These are phyloP conservation scores for Arabidopsis thaliana DNA, from an alignment of 345 rosid genomes.

Conservation along the genomic window DNA sequence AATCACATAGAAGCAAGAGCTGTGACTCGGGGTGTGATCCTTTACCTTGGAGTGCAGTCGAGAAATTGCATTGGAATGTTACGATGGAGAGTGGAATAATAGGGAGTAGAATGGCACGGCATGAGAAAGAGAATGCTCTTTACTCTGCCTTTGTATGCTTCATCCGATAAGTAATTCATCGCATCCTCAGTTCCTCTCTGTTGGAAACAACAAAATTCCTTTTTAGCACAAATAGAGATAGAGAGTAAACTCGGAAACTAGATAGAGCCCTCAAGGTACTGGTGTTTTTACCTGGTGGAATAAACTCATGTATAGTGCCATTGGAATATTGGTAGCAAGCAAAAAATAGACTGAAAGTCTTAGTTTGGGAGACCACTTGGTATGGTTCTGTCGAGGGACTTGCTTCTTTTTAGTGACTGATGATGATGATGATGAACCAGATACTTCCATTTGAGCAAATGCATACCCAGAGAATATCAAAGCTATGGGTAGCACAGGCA, in stretches of 20 bases:
- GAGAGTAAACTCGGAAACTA: conserved; percentile 4
- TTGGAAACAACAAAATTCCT: conserved; percentile 30
- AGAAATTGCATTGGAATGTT: conserved; percentile 77
- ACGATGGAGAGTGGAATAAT: conserved; percentile 73
- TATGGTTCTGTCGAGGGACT: conserved; percentile 44
- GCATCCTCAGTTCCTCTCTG: conserved; percentile 98
- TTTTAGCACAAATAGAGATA: conserved; percentile 12
- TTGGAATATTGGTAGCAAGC: conserved; percentile 82
- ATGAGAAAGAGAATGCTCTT: conserved; percentile 74
- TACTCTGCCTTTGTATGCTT: conserved; percentile 66
- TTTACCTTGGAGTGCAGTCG: conserved; percentile 90
- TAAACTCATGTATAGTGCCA: conserved; percentile 86
- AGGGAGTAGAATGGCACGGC: conserved; percentile 98
- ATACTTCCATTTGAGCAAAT: conserved; percentile 57
- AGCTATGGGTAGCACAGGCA: conserved; percentile 91
- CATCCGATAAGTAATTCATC: conserved; percentile 81
- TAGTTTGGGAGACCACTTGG: conserved; percentile 54
- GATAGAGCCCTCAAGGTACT: background rate
- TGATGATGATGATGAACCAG: conserved; percentile 31
- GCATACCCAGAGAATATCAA: conserved; percentile 86
- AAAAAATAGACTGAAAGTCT: conserved; percentile 66
- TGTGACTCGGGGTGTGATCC: background rate
- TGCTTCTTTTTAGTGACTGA: conserved; percentile 39
- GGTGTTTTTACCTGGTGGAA: conserved; percentile 74
- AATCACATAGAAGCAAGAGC: conserved; percentile 26